Evolutionary conservation across 1,284 basidiomycete genomes (phyloP).

Genomic region (Apiotrichum domesticum): DNA sequence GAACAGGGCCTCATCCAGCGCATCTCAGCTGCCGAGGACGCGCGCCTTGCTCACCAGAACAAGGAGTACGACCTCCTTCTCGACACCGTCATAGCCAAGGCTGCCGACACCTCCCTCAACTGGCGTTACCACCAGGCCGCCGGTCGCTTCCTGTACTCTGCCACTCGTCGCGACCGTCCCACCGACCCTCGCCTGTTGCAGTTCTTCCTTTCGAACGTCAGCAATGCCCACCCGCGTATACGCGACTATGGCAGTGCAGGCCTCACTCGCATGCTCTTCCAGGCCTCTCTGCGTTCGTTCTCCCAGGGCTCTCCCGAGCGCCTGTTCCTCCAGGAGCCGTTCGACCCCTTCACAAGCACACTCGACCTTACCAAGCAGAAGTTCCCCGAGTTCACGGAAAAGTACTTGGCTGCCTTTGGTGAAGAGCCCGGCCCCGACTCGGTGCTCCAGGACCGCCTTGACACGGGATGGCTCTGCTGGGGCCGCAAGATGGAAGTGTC

Average conservation of each 20-base stretch:
- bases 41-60: constrained; percentile 40
- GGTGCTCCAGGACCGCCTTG: constrained; percentile 61
- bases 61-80: constrained; percentile 45
- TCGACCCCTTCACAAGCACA: constrained; percentile 62
- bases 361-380: constrained; percentile 49
- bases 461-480: constrained; percentile 85
- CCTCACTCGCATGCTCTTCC: constrained; percentile 65
- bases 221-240: constrained; percentile 75
- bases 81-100: constrained; percentile 61
- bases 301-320: constrained; percentile 57
- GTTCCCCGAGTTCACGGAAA: constrained; percentile 51
- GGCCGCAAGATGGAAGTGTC: constrained; percentile 66
- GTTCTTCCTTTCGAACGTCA: constrained; percentile 63
- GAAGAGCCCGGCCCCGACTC: constrained; percentile 42
- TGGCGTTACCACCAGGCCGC: constrained; percentile 87
- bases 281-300: constrained; percentile 80
- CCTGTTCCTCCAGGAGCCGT: constrained; percentile 73
- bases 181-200: constrained; percentile 59
- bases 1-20: constrained; percentile 32
- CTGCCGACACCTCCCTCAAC: constrained; percentile 54
- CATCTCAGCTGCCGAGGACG: constrained; percentile 33
- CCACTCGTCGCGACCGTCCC: constrained; percentile 69
- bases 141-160: constrained; percentile 61
- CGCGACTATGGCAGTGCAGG: constrained; percentile 65
- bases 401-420: constrained; percentile 52